A percentile compares a stretch with the other conserved stretches of the same genome.
These are phyloP conservation scores for Forsythia viridissima DNA, from an alignment of 257 asterid species.

Conservation along the genomic window DNA sequence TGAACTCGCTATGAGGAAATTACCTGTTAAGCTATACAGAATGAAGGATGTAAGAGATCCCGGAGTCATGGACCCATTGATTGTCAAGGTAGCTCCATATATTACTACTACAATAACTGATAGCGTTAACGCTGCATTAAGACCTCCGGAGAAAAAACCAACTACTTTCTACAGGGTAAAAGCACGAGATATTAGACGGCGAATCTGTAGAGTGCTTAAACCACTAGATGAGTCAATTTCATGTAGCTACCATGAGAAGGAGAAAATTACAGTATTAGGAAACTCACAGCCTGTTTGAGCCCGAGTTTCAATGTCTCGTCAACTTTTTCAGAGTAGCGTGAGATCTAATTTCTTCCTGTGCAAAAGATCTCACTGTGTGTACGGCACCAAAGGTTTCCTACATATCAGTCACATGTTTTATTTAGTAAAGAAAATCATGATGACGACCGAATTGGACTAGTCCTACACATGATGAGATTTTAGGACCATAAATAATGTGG, in stretches of 20 bases:
- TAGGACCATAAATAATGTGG: neutral
- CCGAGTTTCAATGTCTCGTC: slow-evolving; percentile 86
- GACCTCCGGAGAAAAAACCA: slow-evolving; percentile 76
- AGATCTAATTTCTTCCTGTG: slow-evolving; percentile 68
- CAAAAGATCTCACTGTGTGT: slow-evolving; percentile 90
- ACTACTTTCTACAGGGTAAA: slow-evolving; percentile 54
- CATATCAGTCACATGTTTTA: slow-evolving; percentile 16
- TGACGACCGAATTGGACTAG: neutral
- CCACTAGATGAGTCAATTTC: neutral
- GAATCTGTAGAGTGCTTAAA: slow-evolving; percentile 8
- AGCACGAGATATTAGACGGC: slow-evolving; percentile 13
- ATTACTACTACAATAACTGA: slow-evolving; percentile 83
- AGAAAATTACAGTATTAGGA: neutral
- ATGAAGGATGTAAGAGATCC: slow-evolving; percentile 87
- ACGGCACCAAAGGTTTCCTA: slow-evolving; percentile 89
- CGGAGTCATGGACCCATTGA: slow-evolving; percentile 75
- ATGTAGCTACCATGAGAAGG: neutral
- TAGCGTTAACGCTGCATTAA: slow-evolving; percentile 75
- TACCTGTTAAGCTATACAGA: slow-evolving; percentile 86
- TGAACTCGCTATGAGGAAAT: neutral
- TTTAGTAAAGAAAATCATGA: slow-evolving; percentile 6
- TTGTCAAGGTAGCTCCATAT: slow-evolving; percentile 74
- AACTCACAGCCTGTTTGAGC: slow-evolving; percentile 80
- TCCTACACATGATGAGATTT: slow-evolving; percentile 4
- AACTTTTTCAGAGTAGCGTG: slow-evolving; percentile 81